Percentiles rank a stretch among this genome's conserved stretches.
phyloP scores from a whole-genome alignment of 2,329 filamentous ascomycete genomes.

The Cercospora sp. region DNA sequence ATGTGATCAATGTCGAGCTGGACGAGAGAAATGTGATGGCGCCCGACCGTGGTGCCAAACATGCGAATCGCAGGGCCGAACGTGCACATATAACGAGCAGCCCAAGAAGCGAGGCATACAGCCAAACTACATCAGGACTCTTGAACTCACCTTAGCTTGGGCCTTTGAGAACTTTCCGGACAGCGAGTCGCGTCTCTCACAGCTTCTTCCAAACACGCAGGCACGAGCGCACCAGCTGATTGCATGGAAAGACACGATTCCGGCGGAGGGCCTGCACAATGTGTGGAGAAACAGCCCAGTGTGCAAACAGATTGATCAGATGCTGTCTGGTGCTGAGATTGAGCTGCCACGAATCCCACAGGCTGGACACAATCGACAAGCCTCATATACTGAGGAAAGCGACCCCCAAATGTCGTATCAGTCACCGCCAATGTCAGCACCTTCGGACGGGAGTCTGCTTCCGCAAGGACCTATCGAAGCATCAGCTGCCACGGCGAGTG shows the following conservation, averaged over 20 bases:
- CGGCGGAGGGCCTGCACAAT: slow-evolving; percentile 59
- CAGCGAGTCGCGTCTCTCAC: slow-evolving; percentile 48
- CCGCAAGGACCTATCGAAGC: slow-evolving; percentile 4
- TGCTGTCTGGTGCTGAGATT: slow-evolving; percentile 53
- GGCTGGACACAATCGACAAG: neutral
- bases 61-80: slow-evolving; percentile 62
- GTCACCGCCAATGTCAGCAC: slow-evolving; percentile 27
- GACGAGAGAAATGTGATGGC: slow-evolving; percentile 71
- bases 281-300: slow-evolving; percentile 63
- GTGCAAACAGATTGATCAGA: slow-evolving; percentile 61
- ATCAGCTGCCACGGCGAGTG: neutral
- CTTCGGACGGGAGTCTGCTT: slow-evolving; percentile 16
- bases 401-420: slow-evolving; percentile 16
- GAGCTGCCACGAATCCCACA: slow-evolving; percentile 20
- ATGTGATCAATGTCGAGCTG: slow-evolving; percentile 40
- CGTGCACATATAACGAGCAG: slow-evolving; percentile 70
- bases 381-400: neutral
- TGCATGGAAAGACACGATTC: slow-evolving; percentile 53
- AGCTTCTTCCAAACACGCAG: slow-evolving; percentile 53
- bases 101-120: slow-evolving; percentile 76
- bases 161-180: slow-evolving; percentile 63
- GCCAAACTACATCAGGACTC: slow-evolving; percentile 74
- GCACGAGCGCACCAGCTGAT: slow-evolving; percentile 48
- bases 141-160: slow-evolving; percentile 69
- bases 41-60: slow-evolving; percentile 65